Base-by-base conservation (phyloP, 352 stramenopile genomes). In the Phytopythium chamaehyphon region DNA sequence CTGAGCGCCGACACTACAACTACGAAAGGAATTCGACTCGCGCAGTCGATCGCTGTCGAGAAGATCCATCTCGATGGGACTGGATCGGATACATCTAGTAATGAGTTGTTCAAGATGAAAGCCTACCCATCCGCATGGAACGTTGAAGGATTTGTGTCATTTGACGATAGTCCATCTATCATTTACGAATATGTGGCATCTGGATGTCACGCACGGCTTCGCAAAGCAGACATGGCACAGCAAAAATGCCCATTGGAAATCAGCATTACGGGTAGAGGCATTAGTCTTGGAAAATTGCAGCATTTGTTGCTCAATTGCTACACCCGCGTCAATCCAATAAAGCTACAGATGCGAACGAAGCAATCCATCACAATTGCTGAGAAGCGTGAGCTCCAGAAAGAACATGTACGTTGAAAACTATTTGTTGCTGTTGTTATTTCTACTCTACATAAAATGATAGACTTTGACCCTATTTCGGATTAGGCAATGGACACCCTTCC, bases 401-500 rank as follows among this genome's bases (percentile, higher is more conserved):
- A 70, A 2, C 81, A 92, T 55, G 76, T 89, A 69, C n/a, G 76
- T 70, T 35, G 33, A 1, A 18, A 14, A 18, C n/a, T n/a, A n/a
- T n/a, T n/a, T n/a, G n/a, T n/a, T n/a, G n/a, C 18, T 40, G 6
- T 47, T 18, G 28, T 23, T 42, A n/a, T n/a, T n/a, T n/a, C n/a
- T n/a, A n/a, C n/a, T n/a, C n/a, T n/a, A n/a, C n/a, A n/a, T n/a
- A n/a, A n/a, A n/a, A n/a, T n/a, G n/a, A n/a, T n/a, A n/a, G n/a
- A n/a, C n/a, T n/a, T n/a, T n/a, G n/a, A n/a, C n/a, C n/a, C n/a
- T n/a, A n/a, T n/a, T n/a, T 40, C 55, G 3, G 14, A 14, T 40
- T 44, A 89, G 78, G 67, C 71, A 28, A 72, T 78, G 64, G 81
- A 90, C 40, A 69, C 78, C 1, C 69, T 92, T 14, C 81, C 81